These are phyloP conservation scores for Dioszegia crocea DNA, from an alignment of 768 basidiomycete genomes.

Conservation along the genomic window DNA sequence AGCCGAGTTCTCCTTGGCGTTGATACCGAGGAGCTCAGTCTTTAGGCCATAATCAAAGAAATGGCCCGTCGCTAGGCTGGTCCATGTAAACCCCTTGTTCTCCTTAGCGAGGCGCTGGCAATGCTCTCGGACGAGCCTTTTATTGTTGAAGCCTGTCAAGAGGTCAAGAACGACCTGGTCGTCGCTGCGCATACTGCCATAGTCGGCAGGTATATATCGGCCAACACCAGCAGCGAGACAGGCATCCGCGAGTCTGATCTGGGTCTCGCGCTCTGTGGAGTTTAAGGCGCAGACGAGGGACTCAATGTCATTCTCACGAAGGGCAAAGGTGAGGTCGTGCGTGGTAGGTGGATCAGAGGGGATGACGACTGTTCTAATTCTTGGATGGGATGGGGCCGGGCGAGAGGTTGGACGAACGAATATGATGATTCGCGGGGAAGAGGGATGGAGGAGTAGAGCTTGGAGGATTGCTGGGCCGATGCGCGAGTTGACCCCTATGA, in stretches of 20 bases:
- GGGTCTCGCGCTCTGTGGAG: conserved; percentile 1
- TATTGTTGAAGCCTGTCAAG: conserved; percentile 9
- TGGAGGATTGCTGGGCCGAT: conserved; percentile 13
- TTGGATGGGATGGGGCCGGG: background rate
- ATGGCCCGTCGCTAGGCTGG: conserved; percentile 12
- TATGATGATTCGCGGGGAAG: background rate
- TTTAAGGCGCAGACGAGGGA: conserved; percentile 9
- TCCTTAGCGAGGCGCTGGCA: conserved; percentile 1
- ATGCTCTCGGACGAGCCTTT: conserved; percentile 8
- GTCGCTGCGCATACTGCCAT: conserved; percentile 9
- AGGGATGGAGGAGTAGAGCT: conserved; percentile 5
- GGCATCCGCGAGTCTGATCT: conserved; percentile 13
- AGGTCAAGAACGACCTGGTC: conserved; percentile 11
- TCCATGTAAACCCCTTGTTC: conserved; percentile 14
- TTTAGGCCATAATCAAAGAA: conserved; percentile 16
- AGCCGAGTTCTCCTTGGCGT: conserved; percentile 1
- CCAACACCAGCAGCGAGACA: conserved; percentile 10
- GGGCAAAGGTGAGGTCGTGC: conserved; percentile 70
- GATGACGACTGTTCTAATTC: background rate
- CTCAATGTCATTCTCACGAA: conserved; percentile 52
- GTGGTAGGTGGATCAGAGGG: conserved; percentile 61
- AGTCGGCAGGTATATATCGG: conserved; percentile 16
- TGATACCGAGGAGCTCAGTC: conserved; percentile 12
- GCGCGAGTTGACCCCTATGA: conserved; percentile 12
- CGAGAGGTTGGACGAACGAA: conserved; percentile 5